Evolutionary conservation across 495 filamentous ascomycete species (phyloP).

Genomic region (Aspergillus asperescens): DNA sequence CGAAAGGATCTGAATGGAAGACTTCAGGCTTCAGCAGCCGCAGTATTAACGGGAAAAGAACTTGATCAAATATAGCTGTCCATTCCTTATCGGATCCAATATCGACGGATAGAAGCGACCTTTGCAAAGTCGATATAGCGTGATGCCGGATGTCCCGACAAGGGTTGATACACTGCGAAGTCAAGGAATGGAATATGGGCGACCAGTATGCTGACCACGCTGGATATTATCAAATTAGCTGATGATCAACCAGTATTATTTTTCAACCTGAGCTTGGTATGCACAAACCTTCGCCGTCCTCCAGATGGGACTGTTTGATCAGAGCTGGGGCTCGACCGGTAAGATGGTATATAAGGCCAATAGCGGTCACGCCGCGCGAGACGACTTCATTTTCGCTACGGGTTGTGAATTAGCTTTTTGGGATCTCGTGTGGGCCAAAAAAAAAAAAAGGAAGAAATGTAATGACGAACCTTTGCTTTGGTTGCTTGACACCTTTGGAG

Average conservation of each 20-base stretch:
- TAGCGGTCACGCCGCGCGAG: slow-evolving; percentile 69
- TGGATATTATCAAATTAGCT: slow-evolving; percentile 23
- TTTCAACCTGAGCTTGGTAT: not conserved
- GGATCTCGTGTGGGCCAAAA: not conserved
- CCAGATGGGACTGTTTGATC: slow-evolving; percentile 89
- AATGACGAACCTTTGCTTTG: slow-evolving; percentile 52
- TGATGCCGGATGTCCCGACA: slow-evolving; percentile 89
- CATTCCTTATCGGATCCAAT: slow-evolving; percentile 82
- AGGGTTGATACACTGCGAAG: slow-evolving; percentile 87
- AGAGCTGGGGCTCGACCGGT: slow-evolving; percentile 74
- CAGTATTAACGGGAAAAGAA: slow-evolving; percentile 89
- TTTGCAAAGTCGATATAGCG: slow-evolving; percentile 81
- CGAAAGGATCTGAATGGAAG: slow-evolving; percentile 83
- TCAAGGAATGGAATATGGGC: slow-evolving; percentile 84
- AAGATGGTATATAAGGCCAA: slow-evolving; percentile 72
- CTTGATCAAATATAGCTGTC: slow-evolving; percentile 90
- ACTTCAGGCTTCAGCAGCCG: slow-evolving; percentile 91
- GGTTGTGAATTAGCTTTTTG: not conserved
- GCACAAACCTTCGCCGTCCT: slow-evolving; percentile 68
- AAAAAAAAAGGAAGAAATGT: not conserved
- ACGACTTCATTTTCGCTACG: slow-evolving; percentile 68
- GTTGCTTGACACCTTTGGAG: slow-evolving; percentile 49
- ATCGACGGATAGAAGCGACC: slow-evolving; percentile 75
- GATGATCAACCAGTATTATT: slow-evolving; percentile 12
- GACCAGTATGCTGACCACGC: slow-evolving; percentile 99